Percentiles rank a stretch among this genome's conserved stretches.
phyloP scores from a whole-genome alignment of 768 basidiomycete genomes.

The Kwoniella sp. region DNA sequence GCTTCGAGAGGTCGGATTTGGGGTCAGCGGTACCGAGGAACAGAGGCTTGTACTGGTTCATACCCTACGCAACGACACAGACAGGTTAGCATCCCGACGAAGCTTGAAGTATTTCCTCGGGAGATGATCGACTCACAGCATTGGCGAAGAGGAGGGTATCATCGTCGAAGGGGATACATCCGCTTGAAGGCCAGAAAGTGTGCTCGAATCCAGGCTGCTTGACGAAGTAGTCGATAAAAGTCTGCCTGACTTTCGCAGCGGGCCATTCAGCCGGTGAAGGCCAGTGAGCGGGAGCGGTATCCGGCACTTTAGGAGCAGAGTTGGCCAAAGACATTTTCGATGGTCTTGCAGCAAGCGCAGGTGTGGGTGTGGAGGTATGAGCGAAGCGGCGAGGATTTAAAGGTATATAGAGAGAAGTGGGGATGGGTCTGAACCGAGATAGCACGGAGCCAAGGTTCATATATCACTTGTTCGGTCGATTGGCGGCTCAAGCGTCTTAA shows the following conservation, averaged over 20 bases:
- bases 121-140: constrained; percentile 74
- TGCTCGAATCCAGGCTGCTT: constrained; percentile 64
- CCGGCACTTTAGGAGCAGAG: constrained; percentile 38
- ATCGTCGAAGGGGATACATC: constrained; percentile 95
- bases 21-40: constrained; percentile 99
- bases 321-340: constrained; percentile 30
- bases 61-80: constrained; percentile 40
- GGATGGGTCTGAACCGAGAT: constrained; percentile 2
- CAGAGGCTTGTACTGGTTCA: constrained; percentile 85
- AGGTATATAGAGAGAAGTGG: neutral
- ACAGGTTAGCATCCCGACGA: no score
- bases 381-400: neutral
- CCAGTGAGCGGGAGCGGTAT: constrained; percentile 46
- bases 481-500: neutral
- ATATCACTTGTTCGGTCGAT: neutral
- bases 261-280: constrained; percentile 64
- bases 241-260: constrained; percentile 76
- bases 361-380: neutral
- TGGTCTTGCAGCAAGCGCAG: neutral
- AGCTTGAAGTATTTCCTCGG: no score
- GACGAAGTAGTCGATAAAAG: constrained; percentile 88
- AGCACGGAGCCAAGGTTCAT: constrained; percentile 4
- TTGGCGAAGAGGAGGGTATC: constrained; percentile 97
- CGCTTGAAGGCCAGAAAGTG: constrained; percentile 84
- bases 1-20: constrained; percentile 81